Conservation (phyloP, 495 filamentous ascomycete species). For the Xylona heveae region DNA sequence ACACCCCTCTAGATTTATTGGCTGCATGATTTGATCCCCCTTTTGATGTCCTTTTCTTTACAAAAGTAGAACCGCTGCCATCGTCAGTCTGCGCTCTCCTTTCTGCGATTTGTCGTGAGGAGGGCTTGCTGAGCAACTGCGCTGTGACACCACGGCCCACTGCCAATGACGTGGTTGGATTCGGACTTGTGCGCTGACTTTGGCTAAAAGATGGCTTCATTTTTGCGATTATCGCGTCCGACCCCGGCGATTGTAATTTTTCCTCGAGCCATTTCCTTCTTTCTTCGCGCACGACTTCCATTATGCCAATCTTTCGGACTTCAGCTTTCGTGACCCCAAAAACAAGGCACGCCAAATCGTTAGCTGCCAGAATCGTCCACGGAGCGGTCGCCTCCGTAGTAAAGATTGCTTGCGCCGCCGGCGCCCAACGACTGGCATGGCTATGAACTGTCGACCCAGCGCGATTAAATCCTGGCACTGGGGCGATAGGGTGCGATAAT, state of each 20-base stretch:
- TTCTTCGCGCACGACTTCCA: constrained; percentile 84
- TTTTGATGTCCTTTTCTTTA: constrained; percentile 13
- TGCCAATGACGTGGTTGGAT: constrained; percentile 19
- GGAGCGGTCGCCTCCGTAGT: constrained; percentile 72
- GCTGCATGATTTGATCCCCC: constrained; percentile 25
- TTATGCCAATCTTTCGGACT: constrained; percentile 80
- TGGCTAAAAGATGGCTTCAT: constrained; percentile 18
- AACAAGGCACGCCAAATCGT: constrained; percentile 86
- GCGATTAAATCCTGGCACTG: constrained; percentile 5
- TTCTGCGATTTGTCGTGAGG: constrained; percentile 38
- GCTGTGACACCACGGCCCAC: constrained; percentile 69
- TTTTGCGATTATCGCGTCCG: constrained; percentile 22
- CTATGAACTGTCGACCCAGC: constrained; percentile 35
- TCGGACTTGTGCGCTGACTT: constrained; percentile 22
- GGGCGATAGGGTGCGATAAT: constrained; percentile 10
- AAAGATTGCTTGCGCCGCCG: constrained; percentile 88
- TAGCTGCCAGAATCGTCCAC: constrained; percentile 93
- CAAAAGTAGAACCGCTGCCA: constrained; percentile 42
- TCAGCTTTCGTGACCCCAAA: constrained; percentile 92
- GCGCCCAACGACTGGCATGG: constrained; percentile 75
- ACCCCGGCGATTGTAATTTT: constrained; percentile 44
- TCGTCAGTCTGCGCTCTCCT: constrained; percentile 53
- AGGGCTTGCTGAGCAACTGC: constrained; percentile 67
- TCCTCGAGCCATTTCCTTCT: constrained; percentile 74
- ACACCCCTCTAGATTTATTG: constrained; percentile 69